Evolutionary conservation across 805 yeast genomes (phyloP).

Genomic region (Debaryomyces castellii): DNA sequence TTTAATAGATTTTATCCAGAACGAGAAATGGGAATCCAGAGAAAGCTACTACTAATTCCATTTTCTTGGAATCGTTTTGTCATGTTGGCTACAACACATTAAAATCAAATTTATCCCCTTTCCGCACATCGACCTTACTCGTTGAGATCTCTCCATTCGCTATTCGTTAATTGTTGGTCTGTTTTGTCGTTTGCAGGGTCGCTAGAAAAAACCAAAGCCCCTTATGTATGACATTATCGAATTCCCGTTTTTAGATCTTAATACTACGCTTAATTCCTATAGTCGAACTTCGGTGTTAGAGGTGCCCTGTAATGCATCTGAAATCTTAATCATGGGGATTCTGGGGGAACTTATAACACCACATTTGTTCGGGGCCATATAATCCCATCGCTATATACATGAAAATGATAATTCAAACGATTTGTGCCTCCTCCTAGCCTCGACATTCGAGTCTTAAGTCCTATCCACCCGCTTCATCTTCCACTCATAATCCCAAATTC

Average conservation of each 20-base stretch:
- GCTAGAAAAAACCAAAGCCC: not conserved
- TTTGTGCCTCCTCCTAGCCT: no score
- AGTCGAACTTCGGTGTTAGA: not conserved
- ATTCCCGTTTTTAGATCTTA: not conserved
- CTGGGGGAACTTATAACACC: no score
- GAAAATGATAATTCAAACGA: not conserved
- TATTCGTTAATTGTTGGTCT: no score
- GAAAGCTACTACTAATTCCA: slow-evolving; percentile 1
- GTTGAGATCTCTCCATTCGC: not conserved
- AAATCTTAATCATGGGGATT: not conserved
- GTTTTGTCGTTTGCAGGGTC: no score
- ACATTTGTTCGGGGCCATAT: not conserved
- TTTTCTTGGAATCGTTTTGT: not conserved
- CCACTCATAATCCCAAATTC: no score
- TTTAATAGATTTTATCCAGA: slow-evolving; percentile 81
- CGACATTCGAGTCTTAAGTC: no score
- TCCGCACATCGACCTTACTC: not conserved
- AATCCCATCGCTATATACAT: not conserved
- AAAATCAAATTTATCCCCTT: not conserved
- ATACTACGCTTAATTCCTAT: not conserved
- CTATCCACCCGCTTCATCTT: no score
- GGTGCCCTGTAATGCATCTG: not conserved
- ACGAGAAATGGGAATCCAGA: slow-evolving; percentile 66
- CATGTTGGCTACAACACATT: not conserved
- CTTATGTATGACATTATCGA: not conserved